A percentile compares a stretch with the other conserved stretches of the same genome.
Evolutionary conservation across 2,329 filamentous ascomycete genomes (phyloP).

Genomic region (Huntiella savannae): DNA sequence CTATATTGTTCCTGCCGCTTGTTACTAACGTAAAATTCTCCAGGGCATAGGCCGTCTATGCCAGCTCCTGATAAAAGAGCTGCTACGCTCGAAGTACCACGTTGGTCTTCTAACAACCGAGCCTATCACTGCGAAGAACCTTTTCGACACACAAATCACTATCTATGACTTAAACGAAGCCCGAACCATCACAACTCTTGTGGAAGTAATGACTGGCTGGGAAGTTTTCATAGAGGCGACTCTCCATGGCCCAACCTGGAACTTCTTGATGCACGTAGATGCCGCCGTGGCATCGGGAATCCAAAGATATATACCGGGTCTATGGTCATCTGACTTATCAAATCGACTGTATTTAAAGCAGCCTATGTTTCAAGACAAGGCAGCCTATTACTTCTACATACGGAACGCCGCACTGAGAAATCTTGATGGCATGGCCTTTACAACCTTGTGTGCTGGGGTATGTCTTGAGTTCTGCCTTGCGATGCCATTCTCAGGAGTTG

Average conservation of each 20-base stretch:
- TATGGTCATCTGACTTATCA: not conserved
- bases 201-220: not conserved
- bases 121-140: not conserved
- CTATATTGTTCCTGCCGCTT: not conserved
- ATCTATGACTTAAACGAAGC: not conserved
- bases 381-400: slow-evolving; percentile 4
- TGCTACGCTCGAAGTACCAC: not conserved
- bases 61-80: not conserved
- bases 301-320: not conserved
- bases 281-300: slow-evolving; percentile 4
- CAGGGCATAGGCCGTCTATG: slow-evolving; percentile 1
- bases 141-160: not conserved
- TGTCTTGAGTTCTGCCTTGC: not conserved
- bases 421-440: not conserved
- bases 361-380: slow-evolving; percentile 1
- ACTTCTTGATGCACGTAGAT: slow-evolving; percentile 1
- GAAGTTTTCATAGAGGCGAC: slow-evolving; percentile 1
- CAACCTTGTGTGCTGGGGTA: not conserved
- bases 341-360: not conserved
- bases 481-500: not conserved
- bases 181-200: not conserved
- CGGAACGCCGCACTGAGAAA: not conserved
- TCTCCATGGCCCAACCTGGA: not conserved
- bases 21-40: not conserved
- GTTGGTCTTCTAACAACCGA: not conserved